Evolutionary conservation across 1,284 basidiomycete genomes (phyloP).

Genomic region (Ganoderma lingzhi): DNA sequence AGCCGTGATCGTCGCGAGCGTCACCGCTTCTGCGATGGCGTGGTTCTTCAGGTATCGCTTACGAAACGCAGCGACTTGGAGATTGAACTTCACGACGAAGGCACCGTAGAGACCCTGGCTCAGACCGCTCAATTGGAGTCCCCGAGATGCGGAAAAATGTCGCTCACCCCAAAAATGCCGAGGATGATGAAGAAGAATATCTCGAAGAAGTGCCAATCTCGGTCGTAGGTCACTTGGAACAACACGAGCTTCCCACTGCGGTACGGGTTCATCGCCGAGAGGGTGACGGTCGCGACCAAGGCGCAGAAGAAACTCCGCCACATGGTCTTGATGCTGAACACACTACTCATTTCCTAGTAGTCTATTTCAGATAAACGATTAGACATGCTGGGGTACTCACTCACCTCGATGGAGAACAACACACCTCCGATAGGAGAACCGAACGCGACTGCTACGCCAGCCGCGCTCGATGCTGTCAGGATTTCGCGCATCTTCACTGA

Average conservation of each 20-base stretch:
- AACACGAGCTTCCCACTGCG: slow-evolving; percentile 97
- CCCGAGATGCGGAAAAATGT: background rate
- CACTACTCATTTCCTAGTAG: slow-evolving; percentile 95
- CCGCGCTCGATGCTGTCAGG: slow-evolving; percentile 94
- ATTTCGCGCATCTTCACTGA: slow-evolving; percentile 96
- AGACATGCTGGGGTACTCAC: slow-evolving; percentile 7
- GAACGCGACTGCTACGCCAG: slow-evolving; percentile 96
- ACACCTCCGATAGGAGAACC: slow-evolving; percentile 98
- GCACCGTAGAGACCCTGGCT: slow-evolving; percentile 94
- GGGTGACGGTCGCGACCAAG: slow-evolving; percentile 93
- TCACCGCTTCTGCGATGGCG: slow-evolving; percentile 90
- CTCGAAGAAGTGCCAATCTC: slow-evolving; percentile 99
- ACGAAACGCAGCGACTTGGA: slow-evolving; percentile 94
- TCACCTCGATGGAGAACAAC: slow-evolving; percentile 87
- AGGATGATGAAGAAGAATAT: slow-evolving; percentile 96
- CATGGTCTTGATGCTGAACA: slow-evolving; percentile 97
- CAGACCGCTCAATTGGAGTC: background rate
- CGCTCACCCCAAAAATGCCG: slow-evolving; percentile 91
- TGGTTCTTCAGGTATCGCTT: slow-evolving; percentile 87
- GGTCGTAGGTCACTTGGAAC: slow-evolving; percentile 93
- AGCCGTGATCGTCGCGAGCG: slow-evolving; percentile 88
- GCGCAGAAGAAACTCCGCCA: slow-evolving; percentile 99
- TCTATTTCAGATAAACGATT: slow-evolving; percentile 1
- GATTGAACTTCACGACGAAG: slow-evolving; percentile 96
- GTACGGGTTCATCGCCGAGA: slow-evolving; percentile 97